A percentile compares a stretch with the other conserved stretches of the same genome.
Conservation (phyloP, 2,329 filamentous ascomycete species). For the Cryphonectria carpinicola region DNA sequence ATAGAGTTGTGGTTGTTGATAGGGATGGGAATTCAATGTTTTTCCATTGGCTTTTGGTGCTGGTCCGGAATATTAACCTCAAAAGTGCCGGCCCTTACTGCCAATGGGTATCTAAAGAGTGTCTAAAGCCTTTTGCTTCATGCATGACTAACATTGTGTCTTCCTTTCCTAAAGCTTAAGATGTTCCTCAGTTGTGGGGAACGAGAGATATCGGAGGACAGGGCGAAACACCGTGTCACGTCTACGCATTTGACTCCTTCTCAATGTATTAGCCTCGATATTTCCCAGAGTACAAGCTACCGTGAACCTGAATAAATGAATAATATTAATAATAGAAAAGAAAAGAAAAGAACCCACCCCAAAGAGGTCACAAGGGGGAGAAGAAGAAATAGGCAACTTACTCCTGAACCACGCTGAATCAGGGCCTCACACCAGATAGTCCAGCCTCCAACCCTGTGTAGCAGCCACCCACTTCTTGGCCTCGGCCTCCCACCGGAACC, state of each 20-base stretch:
- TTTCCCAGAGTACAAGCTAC: not conserved
- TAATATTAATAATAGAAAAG: no score
- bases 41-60: not conserved
- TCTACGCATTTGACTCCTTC: not conserved
- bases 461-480: conserved; percentile 14
- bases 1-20: no score
- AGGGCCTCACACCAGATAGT: conserved; percentile 8
- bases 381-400: no score
- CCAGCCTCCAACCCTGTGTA: not conserved
- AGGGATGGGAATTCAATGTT: not conserved
- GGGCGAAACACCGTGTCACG: no score
- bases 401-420: not conserved
- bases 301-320: no score
- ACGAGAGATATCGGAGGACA: not conserved
- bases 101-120: not conserved
- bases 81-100: not conserved
- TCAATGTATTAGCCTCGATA: not conserved
- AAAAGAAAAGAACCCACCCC: not conserved
- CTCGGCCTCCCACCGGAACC: conserved; percentile 19
- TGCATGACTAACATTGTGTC: not conserved
- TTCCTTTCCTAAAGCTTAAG: not conserved
- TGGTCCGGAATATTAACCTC: not conserved
- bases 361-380: not conserved
- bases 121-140: not conserved
- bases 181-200: not conserved